Evolutionary conservation across 2,329 filamentous ascomycete species (phyloP).

Genomic region (Pseudogymnoascus sp.): DNA sequence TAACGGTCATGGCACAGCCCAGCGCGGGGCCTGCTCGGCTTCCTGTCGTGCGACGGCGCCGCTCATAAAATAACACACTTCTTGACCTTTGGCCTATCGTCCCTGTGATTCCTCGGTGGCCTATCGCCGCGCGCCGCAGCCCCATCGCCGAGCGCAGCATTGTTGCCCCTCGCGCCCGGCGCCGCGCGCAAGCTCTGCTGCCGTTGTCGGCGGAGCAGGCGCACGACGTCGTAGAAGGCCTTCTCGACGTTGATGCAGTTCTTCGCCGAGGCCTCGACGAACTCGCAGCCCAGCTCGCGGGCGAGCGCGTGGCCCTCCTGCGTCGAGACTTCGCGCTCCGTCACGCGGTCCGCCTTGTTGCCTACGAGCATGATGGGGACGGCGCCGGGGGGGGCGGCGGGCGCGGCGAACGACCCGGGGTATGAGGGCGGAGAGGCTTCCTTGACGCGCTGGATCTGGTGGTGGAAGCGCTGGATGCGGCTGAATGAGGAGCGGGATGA

Average conservation of each 20-base stretch:
- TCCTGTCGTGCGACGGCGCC: background rate
- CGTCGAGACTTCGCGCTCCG: slow-evolving; percentile 90
- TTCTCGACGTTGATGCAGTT: slow-evolving; percentile 98
- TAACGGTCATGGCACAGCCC: slow-evolving; percentile 7
- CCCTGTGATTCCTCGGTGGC: slow-evolving; percentile 22
- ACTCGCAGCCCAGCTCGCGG: slow-evolving; percentile 87
- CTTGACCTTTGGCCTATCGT: slow-evolving; percentile 13
- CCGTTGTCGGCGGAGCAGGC: slow-evolving; percentile 77
- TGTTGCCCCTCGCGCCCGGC: slow-evolving; percentile 17
- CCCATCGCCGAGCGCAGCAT: slow-evolving; percentile 10
- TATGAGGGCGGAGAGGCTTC: slow-evolving; percentile 76
- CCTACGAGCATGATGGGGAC: slow-evolving; percentile 97
- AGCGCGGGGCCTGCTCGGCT: background rate
- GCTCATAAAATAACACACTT: slow-evolving; percentile 29
- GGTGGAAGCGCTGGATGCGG: slow-evolving; percentile 90
- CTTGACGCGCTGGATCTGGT: slow-evolving; percentile 95
- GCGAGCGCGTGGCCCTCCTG: slow-evolving; percentile 91
- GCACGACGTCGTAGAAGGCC: slow-evolving; percentile 94
- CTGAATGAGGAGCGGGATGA: slow-evolving; percentile 92
- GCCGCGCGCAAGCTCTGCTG: slow-evolving; percentile 33
- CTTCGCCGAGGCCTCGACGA: slow-evolving; percentile 93
- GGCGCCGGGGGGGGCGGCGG: slow-evolving; percentile 48
- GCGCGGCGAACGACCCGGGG: slow-evolving; percentile 49
- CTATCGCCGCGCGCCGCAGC: slow-evolving; percentile 16
- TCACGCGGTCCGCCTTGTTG: slow-evolving; percentile 96